A percentile compares a stretch with the other conserved stretches of the same genome.
These are phyloP conservation scores for Pleurotus djamor DNA, from an alignment of 768 basidiomycete genomes.

Conservation along the genomic window DNA sequence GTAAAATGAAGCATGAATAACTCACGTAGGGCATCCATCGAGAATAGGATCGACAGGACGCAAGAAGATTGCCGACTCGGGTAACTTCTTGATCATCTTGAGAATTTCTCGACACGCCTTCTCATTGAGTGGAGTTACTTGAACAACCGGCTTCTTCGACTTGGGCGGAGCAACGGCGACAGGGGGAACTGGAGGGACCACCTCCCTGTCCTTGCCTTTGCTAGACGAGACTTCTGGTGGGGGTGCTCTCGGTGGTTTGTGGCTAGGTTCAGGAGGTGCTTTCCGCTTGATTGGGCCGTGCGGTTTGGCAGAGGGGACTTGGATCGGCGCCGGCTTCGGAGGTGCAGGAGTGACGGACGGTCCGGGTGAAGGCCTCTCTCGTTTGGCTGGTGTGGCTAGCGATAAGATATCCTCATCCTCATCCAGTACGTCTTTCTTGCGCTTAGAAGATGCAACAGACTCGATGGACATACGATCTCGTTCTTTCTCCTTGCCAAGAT, in stretches of 20 bases:
- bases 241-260: conserved; percentile 44
- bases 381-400: conserved; percentile 64
- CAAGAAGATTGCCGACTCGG: conserved; percentile 72
- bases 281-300: conserved; percentile 15
- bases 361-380: conserved; percentile 40
- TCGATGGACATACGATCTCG: conserved; percentile 42
- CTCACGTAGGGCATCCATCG: conserved; percentile 92
- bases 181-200: conserved; percentile 18
- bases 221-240: conserved; percentile 36
- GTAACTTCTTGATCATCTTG: conserved; percentile 53
- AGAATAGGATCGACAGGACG: conserved; percentile 79
- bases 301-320: conserved; percentile 7
- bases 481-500: conserved; percentile 38
- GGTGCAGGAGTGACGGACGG: conserved; percentile 24
- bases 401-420: conserved; percentile 62
- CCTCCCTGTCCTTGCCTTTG: conserved; percentile 80
- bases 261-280: conserved; percentile 23
- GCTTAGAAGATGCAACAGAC: conserved; percentile 22
- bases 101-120: conserved; percentile 82
- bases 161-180: conserved; percentile 34
- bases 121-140: conserved; percentile 62
- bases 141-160: conserved; percentile 30
- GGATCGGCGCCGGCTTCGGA: conserved; percentile 18
- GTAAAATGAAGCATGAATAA: conserved; percentile 12
- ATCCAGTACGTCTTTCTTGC: conserved; percentile 19